These are phyloP conservation scores for Marasmius sp. DNA, from an alignment of 1,284 basidiomycete genomes.

Conservation along the genomic window DNA sequence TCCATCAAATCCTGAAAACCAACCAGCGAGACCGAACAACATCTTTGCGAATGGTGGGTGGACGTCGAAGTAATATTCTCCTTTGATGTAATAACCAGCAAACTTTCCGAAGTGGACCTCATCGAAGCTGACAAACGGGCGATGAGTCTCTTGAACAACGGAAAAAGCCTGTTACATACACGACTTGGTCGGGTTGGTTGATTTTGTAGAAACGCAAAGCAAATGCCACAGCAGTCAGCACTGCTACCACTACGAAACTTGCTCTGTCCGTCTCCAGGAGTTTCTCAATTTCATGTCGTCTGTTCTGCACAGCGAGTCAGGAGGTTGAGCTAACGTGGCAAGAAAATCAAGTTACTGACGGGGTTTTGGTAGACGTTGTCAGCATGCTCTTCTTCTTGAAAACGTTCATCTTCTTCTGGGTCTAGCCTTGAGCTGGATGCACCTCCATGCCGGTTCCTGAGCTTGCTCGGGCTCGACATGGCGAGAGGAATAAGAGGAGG, in stretches of 20 bases:
- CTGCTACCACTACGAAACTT: slow-evolving; percentile 56
- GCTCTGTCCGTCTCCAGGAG: slow-evolving; percentile 59
- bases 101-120: slow-evolving; percentile 98
- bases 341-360: slow-evolving; percentile 27
- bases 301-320: slow-evolving; percentile 32
- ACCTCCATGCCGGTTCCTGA: slow-evolving; percentile 4
- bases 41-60: slow-evolving; percentile 97
- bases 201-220: slow-evolving; percentile 91
- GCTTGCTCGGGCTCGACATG: slow-evolving; percentile 10
- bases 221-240: slow-evolving; percentile 76
- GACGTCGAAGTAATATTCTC: slow-evolving; percentile 99
- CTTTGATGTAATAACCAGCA: slow-evolving; percentile 85
- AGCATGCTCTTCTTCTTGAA: slow-evolving; percentile 47
- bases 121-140: slow-evolving; percentile 68
- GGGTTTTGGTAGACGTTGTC: slow-evolving; percentile 44
- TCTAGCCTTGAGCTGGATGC: neutral
- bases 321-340: neutral
- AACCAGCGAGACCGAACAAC: slow-evolving; percentile 89
- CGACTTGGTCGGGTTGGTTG: slow-evolving; percentile 90
- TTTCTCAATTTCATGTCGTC: slow-evolving; percentile 58
- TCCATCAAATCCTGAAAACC: slow-evolving; percentile 96
- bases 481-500: neutral
- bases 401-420: slow-evolving; percentile 24
- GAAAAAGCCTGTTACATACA: slow-evolving; percentile 56
- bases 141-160: neutral